These are phyloP conservation scores for Cryphonectria radicalis DNA, from an alignment of 2,329 filamentous ascomycete genomes.

Conservation along the genomic window DNA sequence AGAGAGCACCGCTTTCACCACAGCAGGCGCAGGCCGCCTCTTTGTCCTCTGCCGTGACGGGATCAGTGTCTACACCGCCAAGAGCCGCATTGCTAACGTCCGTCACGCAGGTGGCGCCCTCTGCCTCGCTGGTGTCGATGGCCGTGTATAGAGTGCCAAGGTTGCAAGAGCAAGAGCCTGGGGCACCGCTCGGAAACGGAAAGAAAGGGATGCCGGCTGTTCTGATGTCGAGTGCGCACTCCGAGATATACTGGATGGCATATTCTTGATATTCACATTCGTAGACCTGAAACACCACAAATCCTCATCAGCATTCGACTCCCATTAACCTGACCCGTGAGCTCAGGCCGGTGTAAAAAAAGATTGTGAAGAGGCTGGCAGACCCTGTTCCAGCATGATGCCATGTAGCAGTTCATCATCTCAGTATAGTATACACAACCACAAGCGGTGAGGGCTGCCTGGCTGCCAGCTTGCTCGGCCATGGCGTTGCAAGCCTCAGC, in stretches of 20 bases:
- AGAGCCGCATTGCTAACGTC: slow-evolving; percentile 29
- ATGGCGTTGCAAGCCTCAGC: neutral
- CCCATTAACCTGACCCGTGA: neutral
- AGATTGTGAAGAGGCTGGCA: neutral
- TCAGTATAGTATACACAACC: slow-evolving; percentile 34
- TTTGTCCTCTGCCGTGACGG: slow-evolving; percentile 31
- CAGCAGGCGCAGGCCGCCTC: slow-evolving; percentile 42
- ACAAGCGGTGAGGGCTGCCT: slow-evolving; percentile 29
- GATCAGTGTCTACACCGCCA: slow-evolving; percentile 32
- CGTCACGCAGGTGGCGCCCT: slow-evolving; percentile 25
- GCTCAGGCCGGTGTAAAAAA: too few species aligned
- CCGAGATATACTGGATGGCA: slow-evolving; percentile 40
- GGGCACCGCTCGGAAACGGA: slow-evolving; percentile 40
- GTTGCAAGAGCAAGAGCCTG: slow-evolving; percentile 44
- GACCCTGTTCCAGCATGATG: slow-evolving; percentile 45
- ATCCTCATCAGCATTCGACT: neutral
- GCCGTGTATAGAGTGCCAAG: slow-evolving; percentile 38
- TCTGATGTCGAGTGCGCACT: slow-evolving; percentile 35
- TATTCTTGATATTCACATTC: slow-evolving; percentile 46
- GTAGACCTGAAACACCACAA: slow-evolving; percentile 29
- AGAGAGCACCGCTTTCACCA: slow-evolving; percentile 40
- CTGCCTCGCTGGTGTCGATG: slow-evolving; percentile 22
- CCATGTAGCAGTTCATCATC: slow-evolving; percentile 43
- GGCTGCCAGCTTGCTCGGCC: slow-evolving; percentile 5
- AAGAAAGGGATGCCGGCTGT: slow-evolving; percentile 44